Conservation (phyloP, 73 alveolate species). For the Tetrahymena elliotti region DNA sequence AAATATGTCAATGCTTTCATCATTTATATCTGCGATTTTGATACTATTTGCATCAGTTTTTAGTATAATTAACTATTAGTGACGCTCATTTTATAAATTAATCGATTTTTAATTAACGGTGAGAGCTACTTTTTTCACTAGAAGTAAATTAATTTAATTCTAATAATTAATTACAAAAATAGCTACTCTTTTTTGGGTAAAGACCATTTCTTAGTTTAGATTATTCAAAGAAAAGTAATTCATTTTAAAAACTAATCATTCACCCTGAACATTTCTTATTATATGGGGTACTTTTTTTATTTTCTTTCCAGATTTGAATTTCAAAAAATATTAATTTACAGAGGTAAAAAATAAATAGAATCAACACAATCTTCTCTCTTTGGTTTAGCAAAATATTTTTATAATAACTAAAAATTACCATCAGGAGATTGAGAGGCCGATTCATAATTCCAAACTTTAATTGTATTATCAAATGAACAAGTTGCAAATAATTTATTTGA, state of each 20-base stretch:
- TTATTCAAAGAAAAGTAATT: neutral
- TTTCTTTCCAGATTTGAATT: too few relatives aligned
- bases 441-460: neutral
- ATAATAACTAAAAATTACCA: neutral
- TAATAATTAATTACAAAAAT: too few relatives aligned
- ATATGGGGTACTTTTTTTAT: too few relatives aligned
- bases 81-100: neutral
- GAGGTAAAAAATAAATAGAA: neutral
- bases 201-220: too few relatives aligned
- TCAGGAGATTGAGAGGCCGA: neutral
- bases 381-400: neutral
- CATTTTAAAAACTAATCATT: too few relatives aligned
- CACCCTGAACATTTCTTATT: too few relatives aligned
- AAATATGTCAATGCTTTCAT: neutral
- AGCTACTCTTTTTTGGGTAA: neutral
- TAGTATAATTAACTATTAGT: neutral
- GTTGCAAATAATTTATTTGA: neutral
- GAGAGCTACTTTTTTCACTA: neutral
- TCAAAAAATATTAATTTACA: neutral
- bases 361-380: neutral
- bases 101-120: neutral
- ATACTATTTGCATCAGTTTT: neutral
- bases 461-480: neutral
- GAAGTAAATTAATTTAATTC: neutral
- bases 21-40: neutral